Evolutionary conservation across 2,329 filamentous ascomycete species (phyloP).

Genomic region (Talaromyces verruculosus): DNA sequence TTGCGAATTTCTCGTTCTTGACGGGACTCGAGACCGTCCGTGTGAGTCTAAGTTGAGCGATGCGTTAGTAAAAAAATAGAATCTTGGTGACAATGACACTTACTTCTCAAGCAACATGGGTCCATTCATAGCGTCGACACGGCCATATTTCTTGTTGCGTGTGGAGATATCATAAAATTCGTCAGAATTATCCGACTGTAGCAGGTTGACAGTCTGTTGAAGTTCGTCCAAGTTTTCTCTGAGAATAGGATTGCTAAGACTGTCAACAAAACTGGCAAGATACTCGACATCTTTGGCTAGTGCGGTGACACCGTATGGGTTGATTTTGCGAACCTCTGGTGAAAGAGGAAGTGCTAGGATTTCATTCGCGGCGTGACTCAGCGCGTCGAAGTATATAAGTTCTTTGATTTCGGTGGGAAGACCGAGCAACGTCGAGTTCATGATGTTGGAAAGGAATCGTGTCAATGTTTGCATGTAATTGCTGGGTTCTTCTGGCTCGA

Average conservation of each 20-base stretch:
- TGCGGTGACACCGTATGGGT: slow-evolving; percentile 77
- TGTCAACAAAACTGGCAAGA: slow-evolving; percentile 80
- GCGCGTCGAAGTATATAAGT: slow-evolving; percentile 94
- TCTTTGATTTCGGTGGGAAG: slow-evolving; percentile 96
- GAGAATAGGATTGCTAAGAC: slow-evolving; percentile 83
- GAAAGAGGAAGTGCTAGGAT: slow-evolving; percentile 79
- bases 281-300: slow-evolving; percentile 81
- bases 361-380: slow-evolving; percentile 84
- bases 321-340: slow-evolving; percentile 78
- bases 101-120: slow-evolving; percentile 90
- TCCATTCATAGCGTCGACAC: slow-evolving; percentile 87
- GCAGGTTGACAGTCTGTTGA: slow-evolving; percentile 84
- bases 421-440: slow-evolving; percentile 89
- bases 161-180: slow-evolving; percentile 94
- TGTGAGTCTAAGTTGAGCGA: slow-evolving; percentile 56
- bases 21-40: slow-evolving; percentile 60
- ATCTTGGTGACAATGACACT: slow-evolving; percentile 26
- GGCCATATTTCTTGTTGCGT: slow-evolving; percentile 88
- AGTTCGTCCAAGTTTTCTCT: slow-evolving; percentile 88
- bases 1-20: slow-evolving; percentile 64
- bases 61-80: not conserved
- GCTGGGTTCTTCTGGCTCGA: slow-evolving; percentile 69
- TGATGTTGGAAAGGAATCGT: slow-evolving; percentile 89
- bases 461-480: slow-evolving; percentile 96
- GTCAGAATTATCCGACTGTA: slow-evolving; percentile 85